These are phyloP conservation scores for Solanum corneliomulleri DNA, from an alignment of 257 asterid genomes.

Conservation along the genomic window DNA sequence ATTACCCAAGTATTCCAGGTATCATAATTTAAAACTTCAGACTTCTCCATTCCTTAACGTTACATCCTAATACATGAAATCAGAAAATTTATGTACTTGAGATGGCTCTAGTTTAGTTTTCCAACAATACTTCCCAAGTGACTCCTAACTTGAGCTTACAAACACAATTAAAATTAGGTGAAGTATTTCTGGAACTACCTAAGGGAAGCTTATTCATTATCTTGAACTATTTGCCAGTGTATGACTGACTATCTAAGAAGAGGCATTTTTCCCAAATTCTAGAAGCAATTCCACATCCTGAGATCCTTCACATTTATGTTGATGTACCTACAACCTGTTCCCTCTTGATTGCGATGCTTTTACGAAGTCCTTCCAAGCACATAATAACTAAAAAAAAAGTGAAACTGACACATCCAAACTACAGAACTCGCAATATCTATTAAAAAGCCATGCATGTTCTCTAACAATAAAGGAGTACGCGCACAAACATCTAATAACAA, in stretches of 20 bases:
- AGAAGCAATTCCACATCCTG: background rate
- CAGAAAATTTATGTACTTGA: background rate
- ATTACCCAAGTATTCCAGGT: background rate
- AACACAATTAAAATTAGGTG: background rate
- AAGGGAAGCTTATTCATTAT: background rate
- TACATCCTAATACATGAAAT: background rate
- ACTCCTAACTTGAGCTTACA: background rate
- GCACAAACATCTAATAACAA: background rate
- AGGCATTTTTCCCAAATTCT: background rate
- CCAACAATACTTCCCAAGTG: background rate
- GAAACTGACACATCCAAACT: background rate
- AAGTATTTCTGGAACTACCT: background rate
- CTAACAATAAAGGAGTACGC: background rate
- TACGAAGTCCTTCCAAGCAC: background rate
- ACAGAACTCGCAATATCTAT: background rate
- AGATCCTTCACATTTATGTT: background rate
- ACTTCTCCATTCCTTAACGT: background rate
- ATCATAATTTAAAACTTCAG: background rate
- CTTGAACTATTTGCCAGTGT: background rate
- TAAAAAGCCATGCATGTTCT: background rate
- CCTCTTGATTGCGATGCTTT: background rate
- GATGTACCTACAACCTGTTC: background rate
- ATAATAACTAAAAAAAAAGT: background rate
- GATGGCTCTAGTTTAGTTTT: background rate
- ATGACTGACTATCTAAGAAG: background rate